Conservation (phyloP, 208 protist genomes). For the Leishmania tarentolae region DNA sequence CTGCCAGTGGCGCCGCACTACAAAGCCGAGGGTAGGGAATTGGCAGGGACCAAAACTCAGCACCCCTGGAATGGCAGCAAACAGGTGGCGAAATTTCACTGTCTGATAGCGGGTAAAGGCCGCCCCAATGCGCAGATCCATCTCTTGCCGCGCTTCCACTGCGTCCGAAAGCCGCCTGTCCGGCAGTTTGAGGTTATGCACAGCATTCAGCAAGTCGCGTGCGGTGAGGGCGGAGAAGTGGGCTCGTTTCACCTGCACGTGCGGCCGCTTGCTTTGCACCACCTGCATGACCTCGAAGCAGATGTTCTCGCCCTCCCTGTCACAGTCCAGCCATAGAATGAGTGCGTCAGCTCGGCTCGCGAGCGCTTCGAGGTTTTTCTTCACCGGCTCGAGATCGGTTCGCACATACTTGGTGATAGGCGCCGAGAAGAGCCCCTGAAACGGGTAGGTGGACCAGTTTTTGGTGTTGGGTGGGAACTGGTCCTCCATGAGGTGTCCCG, state of each 20-base stretch:
- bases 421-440: slow-evolving; percentile 90
- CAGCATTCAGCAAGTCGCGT: slow-evolving; percentile 80
- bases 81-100: slow-evolving; percentile 74
- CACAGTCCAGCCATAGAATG: slow-evolving; percentile 97
- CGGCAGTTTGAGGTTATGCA: slow-evolving; percentile 82
- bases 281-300: slow-evolving; percentile 96
- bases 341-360: slow-evolving; percentile 72
- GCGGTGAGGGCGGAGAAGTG: slow-evolving; percentile 93
- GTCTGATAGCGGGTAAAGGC: slow-evolving; percentile 96
- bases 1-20: slow-evolving; percentile 90
- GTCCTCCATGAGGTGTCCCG: slow-evolving; percentile 95
- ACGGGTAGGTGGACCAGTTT: slow-evolving; percentile 89
- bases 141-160: slow-evolving; percentile 95
- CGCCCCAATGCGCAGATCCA: slow-evolving; percentile 96
- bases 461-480: slow-evolving; percentile 86
- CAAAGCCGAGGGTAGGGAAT: slow-evolving; percentile 95
- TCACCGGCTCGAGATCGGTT: slow-evolving; percentile 71
- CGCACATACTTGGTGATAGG: slow-evolving; percentile 81
- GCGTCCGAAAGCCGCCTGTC: slow-evolving; percentile 90
- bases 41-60: slow-evolving; percentile 96
- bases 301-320: slow-evolving; percentile 98
- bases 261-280: slow-evolving; percentile 46
- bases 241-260: slow-evolving; percentile 73
- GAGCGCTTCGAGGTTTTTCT: slow-evolving; percentile 76
- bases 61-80: slow-evolving; percentile 66